These are phyloP conservation scores for Candida hungchunana DNA, from an alignment of 805 yeast genomes.

Conservation along the genomic window DNA sequence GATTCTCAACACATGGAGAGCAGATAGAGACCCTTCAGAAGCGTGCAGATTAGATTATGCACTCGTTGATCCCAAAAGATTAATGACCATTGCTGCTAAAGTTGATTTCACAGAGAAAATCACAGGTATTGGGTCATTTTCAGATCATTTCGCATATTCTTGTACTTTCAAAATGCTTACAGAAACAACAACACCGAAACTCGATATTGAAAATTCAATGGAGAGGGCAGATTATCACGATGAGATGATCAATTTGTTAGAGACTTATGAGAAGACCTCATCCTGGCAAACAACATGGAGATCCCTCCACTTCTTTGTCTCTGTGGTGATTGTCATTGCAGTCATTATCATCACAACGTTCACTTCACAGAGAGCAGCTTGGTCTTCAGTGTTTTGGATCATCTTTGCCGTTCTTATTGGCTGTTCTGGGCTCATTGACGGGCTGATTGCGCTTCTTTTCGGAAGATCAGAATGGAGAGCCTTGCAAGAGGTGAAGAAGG, in stretches of 20 bases:
- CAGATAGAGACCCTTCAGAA: constrained; percentile 27
- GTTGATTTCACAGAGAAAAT: constrained; percentile 72
- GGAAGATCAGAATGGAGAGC: constrained; percentile 81
- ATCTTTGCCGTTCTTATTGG: constrained; percentile 51
- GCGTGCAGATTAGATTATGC: constrained; percentile 89
- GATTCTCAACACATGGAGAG: constrained; percentile 81
- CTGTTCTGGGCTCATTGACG: constrained; percentile 68
- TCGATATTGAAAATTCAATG: neutral
- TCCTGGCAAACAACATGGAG: constrained; percentile 64
- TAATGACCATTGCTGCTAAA: constrained; percentile 54
- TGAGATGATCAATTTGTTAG: constrained; percentile 45
- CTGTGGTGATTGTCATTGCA: constrained; percentile 49
- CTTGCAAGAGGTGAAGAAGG: constrained; percentile 65
- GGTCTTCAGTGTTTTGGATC: constrained; percentile 66
- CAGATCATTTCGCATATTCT: constrained; percentile 89
- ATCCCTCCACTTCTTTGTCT: constrained; percentile 53
- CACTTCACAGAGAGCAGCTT: constrained; percentile 48
- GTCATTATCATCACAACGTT: constrained; percentile 54
- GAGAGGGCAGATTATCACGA: constrained; percentile 32
- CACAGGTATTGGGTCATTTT: constrained; percentile 67
- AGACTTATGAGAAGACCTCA: constrained; percentile 41
- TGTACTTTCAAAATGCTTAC: constrained; percentile 36
- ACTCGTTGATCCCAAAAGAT: constrained; percentile 53
- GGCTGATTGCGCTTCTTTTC: constrained; percentile 72
- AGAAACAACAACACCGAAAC: constrained; percentile 5